Conservation (phyloP, 2,329 filamentous ascomycete species). For the Xylaria sp. region DNA sequence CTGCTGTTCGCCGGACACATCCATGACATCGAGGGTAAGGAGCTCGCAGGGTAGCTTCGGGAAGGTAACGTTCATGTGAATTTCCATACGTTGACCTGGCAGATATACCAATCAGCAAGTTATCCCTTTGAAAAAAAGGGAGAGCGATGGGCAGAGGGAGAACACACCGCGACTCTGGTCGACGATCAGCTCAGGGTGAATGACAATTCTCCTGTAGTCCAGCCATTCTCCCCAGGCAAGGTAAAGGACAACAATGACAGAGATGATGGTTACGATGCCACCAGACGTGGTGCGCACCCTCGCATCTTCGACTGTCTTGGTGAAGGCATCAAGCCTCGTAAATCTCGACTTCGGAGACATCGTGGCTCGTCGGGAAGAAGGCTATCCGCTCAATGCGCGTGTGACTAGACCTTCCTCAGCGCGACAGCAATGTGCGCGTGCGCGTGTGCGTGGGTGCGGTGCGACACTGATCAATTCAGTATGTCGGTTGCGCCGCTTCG, state of each 20-base stretch:
- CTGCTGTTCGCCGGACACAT: constrained; percentile 95
- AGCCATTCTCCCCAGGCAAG: constrained; percentile 93
- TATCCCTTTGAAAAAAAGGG: neutral
- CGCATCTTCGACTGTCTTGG: constrained; percentile 98
- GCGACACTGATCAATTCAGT: neutral
- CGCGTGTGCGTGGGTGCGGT: neutral
- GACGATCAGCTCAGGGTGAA: constrained; percentile 89
- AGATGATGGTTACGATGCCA: constrained; percentile 88
- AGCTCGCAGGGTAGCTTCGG: constrained; percentile 91
- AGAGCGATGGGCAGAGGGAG: neutral
- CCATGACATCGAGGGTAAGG: constrained; percentile 96
- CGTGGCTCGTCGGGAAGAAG: constrained; percentile 2
- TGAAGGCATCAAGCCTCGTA: constrained; percentile 95
- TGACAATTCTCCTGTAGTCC: constrained; percentile 79
- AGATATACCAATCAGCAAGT: constrained; percentile 20
- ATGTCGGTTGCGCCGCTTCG: neutral
- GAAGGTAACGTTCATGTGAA: constrained; percentile 95
- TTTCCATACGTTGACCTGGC: constrained; percentile 91
- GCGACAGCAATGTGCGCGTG: neutral
- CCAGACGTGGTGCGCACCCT: constrained; percentile 92
- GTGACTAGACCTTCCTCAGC: neutral
- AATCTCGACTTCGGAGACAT: constrained; percentile 95
- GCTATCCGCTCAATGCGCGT: neutral
- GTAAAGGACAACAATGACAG: constrained; percentile 80
- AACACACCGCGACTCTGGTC: constrained; percentile 85